Conservation (phyloP, 805 yeast species). For the Wickerhamiella shivajii region DNA sequence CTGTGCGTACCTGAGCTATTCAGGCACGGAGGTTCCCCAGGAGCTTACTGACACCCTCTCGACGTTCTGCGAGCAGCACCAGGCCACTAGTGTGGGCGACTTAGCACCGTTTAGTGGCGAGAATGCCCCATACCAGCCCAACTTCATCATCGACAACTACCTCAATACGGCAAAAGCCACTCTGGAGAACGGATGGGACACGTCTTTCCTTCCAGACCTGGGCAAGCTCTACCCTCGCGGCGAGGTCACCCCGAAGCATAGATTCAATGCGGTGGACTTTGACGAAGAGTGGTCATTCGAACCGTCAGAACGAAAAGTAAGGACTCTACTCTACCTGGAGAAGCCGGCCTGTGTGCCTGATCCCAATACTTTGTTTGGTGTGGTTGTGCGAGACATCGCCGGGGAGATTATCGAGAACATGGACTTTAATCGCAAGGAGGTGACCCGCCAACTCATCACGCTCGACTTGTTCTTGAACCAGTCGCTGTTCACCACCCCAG, state of each 20-base stretch:
- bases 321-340: too few species aligned
- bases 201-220: constrained; percentile 15
- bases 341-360: constrained; percentile 58
- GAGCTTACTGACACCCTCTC: too few species aligned
- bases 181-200: constrained; percentile 15
- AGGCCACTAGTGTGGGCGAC: too few species aligned
- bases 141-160: constrained; percentile 20
- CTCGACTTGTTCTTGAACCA: constrained; percentile 58
- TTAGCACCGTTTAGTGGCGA: constrained; percentile 13
- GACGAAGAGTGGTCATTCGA: too few species aligned
- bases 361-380: constrained; percentile 35
- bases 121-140: constrained; percentile 22
- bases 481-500: constrained; percentile 53
- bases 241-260: constrained; percentile 12
- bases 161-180: constrained; percentile 14
- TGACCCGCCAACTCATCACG: constrained; percentile 65
- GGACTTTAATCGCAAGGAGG: constrained; percentile 81
- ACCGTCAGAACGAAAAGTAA: too few species aligned
- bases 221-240: neutral
- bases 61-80: too few species aligned
- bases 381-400: constrained; percentile 59
- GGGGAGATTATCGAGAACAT: constrained; percentile 62
- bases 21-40: neutral
- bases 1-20: constrained; percentile 10
- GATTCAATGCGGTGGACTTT: constrained; percentile 24